Evolutionary conservation across 148 eudicot species (phyloP).

Genomic region (Amaranthus hypochondriacus): DNA sequence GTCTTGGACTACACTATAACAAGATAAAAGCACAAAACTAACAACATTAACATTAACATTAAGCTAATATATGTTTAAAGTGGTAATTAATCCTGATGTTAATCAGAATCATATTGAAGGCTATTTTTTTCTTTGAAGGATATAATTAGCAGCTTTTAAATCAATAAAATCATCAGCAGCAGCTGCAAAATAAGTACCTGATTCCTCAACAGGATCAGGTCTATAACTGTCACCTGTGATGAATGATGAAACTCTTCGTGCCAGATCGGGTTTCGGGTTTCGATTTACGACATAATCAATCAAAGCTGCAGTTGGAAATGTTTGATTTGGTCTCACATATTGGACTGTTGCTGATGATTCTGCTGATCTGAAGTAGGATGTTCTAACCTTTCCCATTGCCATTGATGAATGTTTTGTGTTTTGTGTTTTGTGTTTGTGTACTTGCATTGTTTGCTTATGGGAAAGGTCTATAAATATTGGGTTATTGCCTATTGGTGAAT

Average conservation of each 20-base stretch:
- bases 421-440: not conserved
- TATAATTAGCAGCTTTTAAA: constrained; percentile 29
- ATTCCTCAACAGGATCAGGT: constrained; percentile 11
- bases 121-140: constrained; percentile 29
- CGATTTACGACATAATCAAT: constrained; percentile 26
- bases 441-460: not conserved
- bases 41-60: not conserved
- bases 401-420: not conserved
- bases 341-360: constrained; percentile 17
- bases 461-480: constrained; percentile 18
- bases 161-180: constrained; percentile 31
- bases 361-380: constrained; percentile 14
- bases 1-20: not conserved
- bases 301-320: constrained; percentile 29
- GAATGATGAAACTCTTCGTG: constrained; percentile 22
- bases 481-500: constrained; percentile 22
- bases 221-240: constrained; percentile 20
- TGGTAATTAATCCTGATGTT: not conserved
- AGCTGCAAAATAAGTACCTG: constrained; percentile 23
- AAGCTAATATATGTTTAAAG: not conserved
- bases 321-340: constrained; percentile 20
- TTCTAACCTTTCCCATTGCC: constrained; percentile 4
- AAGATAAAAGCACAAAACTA: not conserved
- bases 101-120: constrained; percentile 25
- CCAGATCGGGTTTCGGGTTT: constrained; percentile 6